Percentiles rank a stretch among this genome's conserved stretches.
Conservation (phyloP, 805 yeast species). For the Saccharomyces paradoxus region DNA sequence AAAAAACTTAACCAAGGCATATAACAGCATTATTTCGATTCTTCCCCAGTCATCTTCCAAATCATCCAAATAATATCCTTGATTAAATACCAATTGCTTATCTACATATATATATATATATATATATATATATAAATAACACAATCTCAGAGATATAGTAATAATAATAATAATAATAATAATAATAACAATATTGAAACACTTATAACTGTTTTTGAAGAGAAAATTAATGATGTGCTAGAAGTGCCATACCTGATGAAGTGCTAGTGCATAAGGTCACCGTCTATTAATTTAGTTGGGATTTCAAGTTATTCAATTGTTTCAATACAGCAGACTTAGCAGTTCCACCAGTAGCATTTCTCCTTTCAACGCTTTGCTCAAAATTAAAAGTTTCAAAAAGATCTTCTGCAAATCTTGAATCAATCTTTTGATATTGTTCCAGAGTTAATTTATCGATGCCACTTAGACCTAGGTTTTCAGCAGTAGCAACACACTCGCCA, state of each 20-base stretch:
- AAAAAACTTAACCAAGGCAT: neutral
- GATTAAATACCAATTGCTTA: neutral
- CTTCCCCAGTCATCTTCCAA: neutral
- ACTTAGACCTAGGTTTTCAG: slow-evolving; percentile 66
- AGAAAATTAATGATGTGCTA: neutral
- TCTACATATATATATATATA: neutral
- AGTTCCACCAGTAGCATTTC: slow-evolving; percentile 95
- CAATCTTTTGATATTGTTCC: slow-evolving; percentile 73
- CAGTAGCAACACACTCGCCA: slow-evolving; percentile 90
- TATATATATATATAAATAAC: neutral
- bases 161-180: neutral
- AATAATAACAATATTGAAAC: neutral
- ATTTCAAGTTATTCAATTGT: slow-evolving; percentile 44
- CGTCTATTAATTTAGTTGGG: slow-evolving; percentile 14
- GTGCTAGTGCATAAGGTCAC: neutral
- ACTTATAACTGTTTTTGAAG: neutral
- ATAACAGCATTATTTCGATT: neutral
- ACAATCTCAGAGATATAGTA: neutral
- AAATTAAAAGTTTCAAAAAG: slow-evolving; percentile 82
- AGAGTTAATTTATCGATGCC: slow-evolving; percentile 82
- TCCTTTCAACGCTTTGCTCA: slow-evolving; percentile 91
- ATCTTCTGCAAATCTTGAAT: slow-evolving; percentile 70
- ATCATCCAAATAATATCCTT: neutral
- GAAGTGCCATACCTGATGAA: neutral
- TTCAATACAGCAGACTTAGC: slow-evolving; percentile 81